Evolutionary conservation across 2,329 filamentous ascomycete species (phyloP).

Genomic region (Curvularia sp.): DNA sequence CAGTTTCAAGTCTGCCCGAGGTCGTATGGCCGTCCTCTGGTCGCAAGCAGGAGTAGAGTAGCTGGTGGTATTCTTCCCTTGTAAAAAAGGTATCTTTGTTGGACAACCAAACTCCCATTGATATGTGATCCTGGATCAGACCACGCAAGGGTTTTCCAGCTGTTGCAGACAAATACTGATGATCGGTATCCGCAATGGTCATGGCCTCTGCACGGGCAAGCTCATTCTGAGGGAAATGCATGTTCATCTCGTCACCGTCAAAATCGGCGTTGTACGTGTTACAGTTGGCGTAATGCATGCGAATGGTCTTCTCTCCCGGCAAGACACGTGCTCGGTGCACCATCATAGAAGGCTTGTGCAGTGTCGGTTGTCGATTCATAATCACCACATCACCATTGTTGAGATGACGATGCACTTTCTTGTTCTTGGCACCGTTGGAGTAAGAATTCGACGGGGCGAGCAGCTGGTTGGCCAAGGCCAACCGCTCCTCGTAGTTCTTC

Average conservation of each 20-base stretch:
- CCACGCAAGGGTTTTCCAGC: conserved; percentile 92
- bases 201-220: conserved; percentile 90
- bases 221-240: conserved; percentile 99
- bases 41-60: conserved; percentile 88
- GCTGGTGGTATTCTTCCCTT: conserved; percentile 85
- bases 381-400: conserved; percentile 96
- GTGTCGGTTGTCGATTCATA: conserved; percentile 97
- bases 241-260: conserved; percentile 99
- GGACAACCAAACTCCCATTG: conserved; percentile 88
- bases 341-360: conserved; percentile 99
- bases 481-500: conserved; percentile 86
- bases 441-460: conserved; percentile 81
- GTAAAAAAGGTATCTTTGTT: conserved; percentile 92
- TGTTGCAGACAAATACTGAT: conserved; percentile 94
- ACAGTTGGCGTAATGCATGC: conserved; percentile 99
- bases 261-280: conserved; percentile 99
- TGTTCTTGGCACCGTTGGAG: conserved; percentile 79
- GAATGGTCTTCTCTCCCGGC: conserved; percentile 93
- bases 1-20: conserved; percentile 78
- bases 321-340: conserved; percentile 91
- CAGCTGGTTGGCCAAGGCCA: conserved; percentile 89
- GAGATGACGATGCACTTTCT: conserved; percentile 95
- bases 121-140: conserved; percentile 98
- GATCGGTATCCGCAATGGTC: conserved; percentile 93
- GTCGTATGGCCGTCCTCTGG: conserved; percentile 90